Conservation (phyloP, 495 filamentous ascomycete genomes). For the Choiromyces venosus region DNA sequence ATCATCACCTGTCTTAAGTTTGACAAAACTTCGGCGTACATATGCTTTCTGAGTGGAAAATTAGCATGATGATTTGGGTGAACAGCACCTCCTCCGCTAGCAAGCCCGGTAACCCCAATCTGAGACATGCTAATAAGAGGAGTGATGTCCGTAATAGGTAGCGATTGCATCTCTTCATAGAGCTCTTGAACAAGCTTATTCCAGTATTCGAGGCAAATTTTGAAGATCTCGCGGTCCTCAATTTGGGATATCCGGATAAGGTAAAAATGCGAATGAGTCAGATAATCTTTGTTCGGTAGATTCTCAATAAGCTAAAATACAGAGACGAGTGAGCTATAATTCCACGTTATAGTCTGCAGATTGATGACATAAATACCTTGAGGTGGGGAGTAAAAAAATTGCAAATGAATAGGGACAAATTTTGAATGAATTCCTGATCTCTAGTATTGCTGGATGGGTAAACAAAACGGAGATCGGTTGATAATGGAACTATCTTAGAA, state of each 20-base stretch:
- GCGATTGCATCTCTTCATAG: conserved; percentile 95
- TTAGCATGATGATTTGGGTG: conserved; percentile 75
- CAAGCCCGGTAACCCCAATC: conserved; percentile 48
- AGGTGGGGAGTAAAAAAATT: conserved; percentile 93
- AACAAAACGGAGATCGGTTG: conserved; percentile 79
- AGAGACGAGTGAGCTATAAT: conserved; percentile 36
- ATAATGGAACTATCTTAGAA: conserved; percentile 81
- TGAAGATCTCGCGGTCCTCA: conserved; percentile 97
- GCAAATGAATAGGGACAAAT: conserved; percentile 88
- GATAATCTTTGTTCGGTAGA: conserved; percentile 85
- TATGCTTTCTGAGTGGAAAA: conserved; percentile 92
- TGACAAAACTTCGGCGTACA: conserved; percentile 87
- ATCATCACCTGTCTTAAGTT: conserved; percentile 98
- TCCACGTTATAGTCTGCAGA: not conserved
- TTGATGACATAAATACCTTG: conserved; percentile 52
- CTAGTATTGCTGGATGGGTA: conserved; percentile 83
- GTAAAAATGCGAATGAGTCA: conserved; percentile 94
- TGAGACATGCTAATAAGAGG: conserved; percentile 70
- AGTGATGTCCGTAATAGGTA: conserved; percentile 86
- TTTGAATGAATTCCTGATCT: conserved; percentile 97
- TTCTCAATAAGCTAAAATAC: conserved; percentile 76
- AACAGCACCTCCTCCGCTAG: conserved; percentile 70
- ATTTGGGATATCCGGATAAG: conserved; percentile 97
- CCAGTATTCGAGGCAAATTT: conserved; percentile 99
- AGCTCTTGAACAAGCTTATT: conserved; percentile 96